Conservation (phyloP, 495 filamentous ascomycete species). For the Tetracladium setigerum region DNA sequence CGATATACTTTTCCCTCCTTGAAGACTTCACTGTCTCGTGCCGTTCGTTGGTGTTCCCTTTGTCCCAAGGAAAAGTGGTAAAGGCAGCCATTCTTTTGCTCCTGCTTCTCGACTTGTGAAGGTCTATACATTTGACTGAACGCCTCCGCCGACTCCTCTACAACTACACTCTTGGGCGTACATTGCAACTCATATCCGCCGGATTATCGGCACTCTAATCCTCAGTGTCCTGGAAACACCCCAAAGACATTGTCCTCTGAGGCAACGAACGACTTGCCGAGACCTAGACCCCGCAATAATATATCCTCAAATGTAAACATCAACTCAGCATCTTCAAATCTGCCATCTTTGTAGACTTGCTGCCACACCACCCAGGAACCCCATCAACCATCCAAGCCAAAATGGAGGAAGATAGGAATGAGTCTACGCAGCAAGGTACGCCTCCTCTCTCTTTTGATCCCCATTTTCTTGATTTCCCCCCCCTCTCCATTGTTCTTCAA, state of each 20-base stretch:
- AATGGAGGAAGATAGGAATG: conserved; percentile 28
- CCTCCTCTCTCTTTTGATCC: conserved; percentile 1
- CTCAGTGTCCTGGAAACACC: neutral
- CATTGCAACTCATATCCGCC: neutral
- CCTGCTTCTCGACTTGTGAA: neutral
- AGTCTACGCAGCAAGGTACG: conserved; percentile 26
- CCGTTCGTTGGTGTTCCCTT: conserved; percentile 11
- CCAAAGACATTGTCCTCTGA: neutral
- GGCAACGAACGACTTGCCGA: neutral
- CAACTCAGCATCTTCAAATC: neutral
- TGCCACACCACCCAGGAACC: neutral
- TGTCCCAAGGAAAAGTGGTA: too few relatives aligned
- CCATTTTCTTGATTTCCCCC: neutral
- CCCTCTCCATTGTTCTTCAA: neutral
- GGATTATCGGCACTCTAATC: neutral
- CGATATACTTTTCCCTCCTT: neutral
- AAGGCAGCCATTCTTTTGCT: neutral
- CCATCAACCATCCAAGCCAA: conserved; percentile 4
- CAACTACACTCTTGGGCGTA: neutral
- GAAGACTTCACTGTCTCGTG: conserved; percentile 17
- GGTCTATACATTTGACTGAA: neutral
- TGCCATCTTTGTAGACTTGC: neutral
- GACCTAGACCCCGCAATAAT: neutral
- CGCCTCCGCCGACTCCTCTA: too few relatives aligned
- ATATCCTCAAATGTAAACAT: neutral